A percentile compares a stretch with the other conserved stretches of the same genome.
These are phyloP conservation scores for Parachaetomium inaequale DNA, from an alignment of 495 filamentous ascomycete genomes.

Conservation along the genomic window DNA sequence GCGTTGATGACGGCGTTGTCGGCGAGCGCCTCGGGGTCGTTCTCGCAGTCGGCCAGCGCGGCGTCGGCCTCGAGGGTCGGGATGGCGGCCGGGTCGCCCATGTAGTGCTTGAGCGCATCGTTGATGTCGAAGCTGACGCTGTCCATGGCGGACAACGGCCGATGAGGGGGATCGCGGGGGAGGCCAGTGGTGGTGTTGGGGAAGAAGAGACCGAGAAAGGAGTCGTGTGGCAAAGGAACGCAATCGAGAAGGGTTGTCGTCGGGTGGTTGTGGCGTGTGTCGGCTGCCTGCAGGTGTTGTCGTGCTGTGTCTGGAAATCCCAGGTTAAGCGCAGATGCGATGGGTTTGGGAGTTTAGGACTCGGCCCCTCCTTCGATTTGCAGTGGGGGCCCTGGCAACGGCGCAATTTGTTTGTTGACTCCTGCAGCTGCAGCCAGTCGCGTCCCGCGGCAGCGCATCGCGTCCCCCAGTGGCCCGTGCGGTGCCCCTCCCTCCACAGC, in stretches of 20 bases:
- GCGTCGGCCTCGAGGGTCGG: conserved; percentile 84
- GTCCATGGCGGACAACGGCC: conserved; percentile 59
- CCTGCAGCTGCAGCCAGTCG: conserved; percentile 13
- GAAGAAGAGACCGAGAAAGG: conserved; percentile 5
- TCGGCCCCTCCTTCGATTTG: conserved; percentile 21
- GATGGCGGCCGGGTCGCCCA: conserved; percentile 80
- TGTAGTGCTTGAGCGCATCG: conserved; percentile 89
- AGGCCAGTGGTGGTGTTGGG: conserved; percentile 11
- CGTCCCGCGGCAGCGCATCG: conserved; percentile 20
- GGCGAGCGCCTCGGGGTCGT: conserved; percentile 80
- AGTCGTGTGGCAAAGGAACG: neutral
- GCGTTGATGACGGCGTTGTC: conserved; percentile 70
- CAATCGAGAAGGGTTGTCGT: conserved; percentile 10
- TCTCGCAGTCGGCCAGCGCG: conserved; percentile 84
- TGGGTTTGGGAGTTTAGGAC: neutral
- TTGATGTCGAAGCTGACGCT: conserved; percentile 86
- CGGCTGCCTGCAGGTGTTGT: conserved; percentile 20
- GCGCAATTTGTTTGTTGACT: conserved; percentile 42
- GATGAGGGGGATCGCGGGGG: conserved; percentile 10
- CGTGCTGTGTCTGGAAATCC: too few species aligned
- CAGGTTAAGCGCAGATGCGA: conserved; percentile 17
- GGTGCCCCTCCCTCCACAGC: conserved; percentile 23
- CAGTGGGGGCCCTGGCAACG: conserved; percentile 41
- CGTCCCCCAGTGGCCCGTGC: conserved; percentile 24
- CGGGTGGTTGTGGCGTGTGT: conserved; percentile 4